Evolutionary conservation across 2,329 filamentous ascomycete genomes (phyloP), one percentile per base, ranked within the genome.

Genomic region (Colletotrichum paranaense): DNA sequence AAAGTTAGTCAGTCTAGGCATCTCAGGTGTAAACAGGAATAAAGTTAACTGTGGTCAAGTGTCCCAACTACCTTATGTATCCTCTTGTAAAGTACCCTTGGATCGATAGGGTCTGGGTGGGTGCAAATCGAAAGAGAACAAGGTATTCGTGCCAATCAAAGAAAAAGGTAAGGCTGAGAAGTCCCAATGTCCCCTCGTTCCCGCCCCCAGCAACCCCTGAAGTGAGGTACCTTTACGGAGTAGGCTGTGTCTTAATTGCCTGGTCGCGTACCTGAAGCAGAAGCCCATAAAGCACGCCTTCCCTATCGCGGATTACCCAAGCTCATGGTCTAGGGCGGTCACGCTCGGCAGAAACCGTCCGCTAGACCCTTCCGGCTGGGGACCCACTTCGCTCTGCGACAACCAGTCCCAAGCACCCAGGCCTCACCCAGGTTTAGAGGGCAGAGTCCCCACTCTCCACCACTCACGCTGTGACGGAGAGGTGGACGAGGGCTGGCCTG

Each of bases 231-330:
- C 42, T 49, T 49, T 49, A 35, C 3, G 32, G 32, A 35, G 32
- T 35, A 49, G 42, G 42, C 42, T 22, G 42, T 49, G 19, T 49
- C 42, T 49, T 49, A 49, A 22, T 49, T 22, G 14, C 55, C 63
- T 55, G 19, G 19, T 24, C 32, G 46, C 28, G 38, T 42, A 58
- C 38, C 57, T 59, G 28, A 60, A 65, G 64, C 62, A 69, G 32
- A 32, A 38, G 56, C 62, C 49, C 32, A 35, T 19, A 35, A 46
- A 69, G 30, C 66, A 73, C 67, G 60, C 60, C 71, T 71, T 66
- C 53, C 71, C 67, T 62, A 60, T 70, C 67, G 53, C 46, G 56
- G 66, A 64, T 62, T 68, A 24, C 60, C 28, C 38, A 49, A 59
- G 24, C 53, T 46, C 59, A 53, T 55, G 57, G 32, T 24, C 4